phyloP scores from a whole-genome alignment of 2,329 filamentous ascomycete species.

The Nectriaceae sp. region DNA sequence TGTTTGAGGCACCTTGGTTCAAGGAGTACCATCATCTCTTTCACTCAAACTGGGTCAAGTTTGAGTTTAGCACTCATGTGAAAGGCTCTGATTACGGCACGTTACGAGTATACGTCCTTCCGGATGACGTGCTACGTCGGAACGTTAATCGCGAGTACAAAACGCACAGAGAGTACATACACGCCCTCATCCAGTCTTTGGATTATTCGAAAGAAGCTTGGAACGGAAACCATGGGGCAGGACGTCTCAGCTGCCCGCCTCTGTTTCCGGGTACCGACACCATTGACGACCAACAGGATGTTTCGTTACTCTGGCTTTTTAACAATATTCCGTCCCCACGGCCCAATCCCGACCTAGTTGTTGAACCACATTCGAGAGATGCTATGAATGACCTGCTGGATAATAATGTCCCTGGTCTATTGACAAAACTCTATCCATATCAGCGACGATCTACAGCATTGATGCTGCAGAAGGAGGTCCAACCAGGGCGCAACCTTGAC shows the following conservation, averaged over 20 bases:
- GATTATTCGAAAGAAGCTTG: conserved; percentile 60
- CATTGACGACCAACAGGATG: conserved; percentile 39
- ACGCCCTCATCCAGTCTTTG: conserved; percentile 50
- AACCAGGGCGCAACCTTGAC: conserved; percentile 67
- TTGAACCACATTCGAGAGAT: conserved; percentile 51
- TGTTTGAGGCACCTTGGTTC: conserved; percentile 31
- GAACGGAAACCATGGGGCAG: conserved; percentile 42
- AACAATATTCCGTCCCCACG: conserved; percentile 71
- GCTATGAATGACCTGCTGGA: conserved; percentile 59
- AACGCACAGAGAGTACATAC: conserved; percentile 47
- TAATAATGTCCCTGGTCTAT: conserved; percentile 57
- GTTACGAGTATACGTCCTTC: conserved; percentile 62
- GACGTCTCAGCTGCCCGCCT: conserved; percentile 9
- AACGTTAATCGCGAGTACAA: conserved; percentile 51
- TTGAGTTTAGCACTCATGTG: conserved; percentile 38
- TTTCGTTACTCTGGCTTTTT: conserved; percentile 69
- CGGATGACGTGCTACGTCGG: conserved; percentile 62
- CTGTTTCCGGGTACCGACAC: conserved; percentile 3
- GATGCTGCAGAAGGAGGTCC: conserved; percentile 81
- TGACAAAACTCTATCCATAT: conserved; percentile 71
- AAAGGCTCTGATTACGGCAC: conserved; percentile 26
- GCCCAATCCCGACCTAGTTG: conserved; percentile 53
- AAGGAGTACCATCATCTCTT: conserved; percentile 34
- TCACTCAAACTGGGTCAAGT: conserved; percentile 42
- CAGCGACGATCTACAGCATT: conserved; percentile 77